Base-by-base conservation (phyloP, 1,139 yeast genomes). In the Eremothecium cymbalariae region DNA sequence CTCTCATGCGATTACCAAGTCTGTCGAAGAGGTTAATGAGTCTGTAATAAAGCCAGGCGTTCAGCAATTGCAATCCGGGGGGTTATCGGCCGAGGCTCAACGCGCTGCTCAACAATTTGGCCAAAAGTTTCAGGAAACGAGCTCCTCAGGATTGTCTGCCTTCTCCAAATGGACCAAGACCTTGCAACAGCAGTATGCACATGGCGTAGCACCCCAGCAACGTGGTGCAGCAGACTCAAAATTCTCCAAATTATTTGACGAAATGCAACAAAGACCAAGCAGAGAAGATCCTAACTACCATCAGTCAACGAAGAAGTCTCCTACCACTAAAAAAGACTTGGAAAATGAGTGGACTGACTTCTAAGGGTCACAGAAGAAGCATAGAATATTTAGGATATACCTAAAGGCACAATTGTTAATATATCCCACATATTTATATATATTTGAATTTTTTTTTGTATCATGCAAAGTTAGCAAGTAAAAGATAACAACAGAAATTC, bases 101-200 rank as follows among this genome's bases (percentile, higher is more conserved):
- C 73, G 84, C 50, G 98, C 97, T 18, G 83, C 93, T 74, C 80
- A 86, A 40, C 97, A 90, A 63, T 90, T 88, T 64, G 96, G 96
- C 31, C 94, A 83, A 57, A 84, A 77, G 54, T 82, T 88, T 68
- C 94, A 82, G 55, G 94, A 85, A 50, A 85, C 96, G 1, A 85
- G 94, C 24, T 72, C 69, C 44, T 78, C 75, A 50, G 81, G 81
- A 3, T 70, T 66, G 43, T 74, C 78, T 48, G 78, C 81, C 8
- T 77, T 78, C 60, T 74, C 71, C 46, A 65, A 65, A 17, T 75
- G 79, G 50, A 78, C 88, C 6, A 60, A 67, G 34, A 74, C 67
- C 37, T 36, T 55, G 36, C 55, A 55, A 37, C 51, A 54, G 13
- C 58, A 53, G 38, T 51, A 53, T 25, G 40, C 42, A 12, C 36